Conservation (phyloP, 352 stramenopile genomes). For the Globisporangium cederbergense region DNA sequence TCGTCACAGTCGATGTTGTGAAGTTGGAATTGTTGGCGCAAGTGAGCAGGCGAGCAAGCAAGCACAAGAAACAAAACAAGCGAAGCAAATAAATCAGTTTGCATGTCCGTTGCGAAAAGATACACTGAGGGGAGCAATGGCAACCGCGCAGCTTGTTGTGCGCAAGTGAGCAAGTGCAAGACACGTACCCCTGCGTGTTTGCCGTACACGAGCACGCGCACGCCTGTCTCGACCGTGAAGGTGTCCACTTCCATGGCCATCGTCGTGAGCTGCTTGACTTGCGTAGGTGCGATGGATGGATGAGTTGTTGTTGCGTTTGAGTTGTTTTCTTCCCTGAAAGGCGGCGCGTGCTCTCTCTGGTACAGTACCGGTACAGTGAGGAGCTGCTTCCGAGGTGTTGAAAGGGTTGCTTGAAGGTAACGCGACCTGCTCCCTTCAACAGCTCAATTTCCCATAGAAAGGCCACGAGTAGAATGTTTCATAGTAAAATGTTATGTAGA, state of each 20-base stretch:
- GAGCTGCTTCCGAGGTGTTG: background rate
- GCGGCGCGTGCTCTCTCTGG: background rate
- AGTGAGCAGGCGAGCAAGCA: background rate
- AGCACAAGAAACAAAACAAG: conserved; percentile 12
- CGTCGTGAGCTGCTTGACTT: conserved; percentile 3
- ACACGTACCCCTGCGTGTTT: conserved; percentile 73
- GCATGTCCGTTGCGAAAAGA: background rate
- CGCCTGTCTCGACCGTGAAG: conserved; percentile 32
- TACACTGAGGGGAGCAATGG: background rate
- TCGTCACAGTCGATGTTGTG: background rate
- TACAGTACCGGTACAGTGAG: too few species aligned
- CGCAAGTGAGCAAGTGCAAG: background rate
- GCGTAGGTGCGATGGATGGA: conserved; percentile 3
- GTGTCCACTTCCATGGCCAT: conserved; percentile 30
- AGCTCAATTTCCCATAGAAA: background rate
- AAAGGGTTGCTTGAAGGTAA: conserved; percentile 2
- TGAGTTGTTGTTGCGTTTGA: background rate
- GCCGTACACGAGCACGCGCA: conserved; percentile 70
- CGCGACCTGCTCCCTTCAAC: background rate
- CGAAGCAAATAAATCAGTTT: background rate
- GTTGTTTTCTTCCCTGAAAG: background rate
- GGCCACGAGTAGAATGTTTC: background rate
- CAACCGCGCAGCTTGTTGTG: background rate
- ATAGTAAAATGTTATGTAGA: accelerated
- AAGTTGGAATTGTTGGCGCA: background rate